Evolutionary conservation across 495 filamentous ascomycete species (phyloP).

Genomic region (Talaromyces wortmannii): DNA sequence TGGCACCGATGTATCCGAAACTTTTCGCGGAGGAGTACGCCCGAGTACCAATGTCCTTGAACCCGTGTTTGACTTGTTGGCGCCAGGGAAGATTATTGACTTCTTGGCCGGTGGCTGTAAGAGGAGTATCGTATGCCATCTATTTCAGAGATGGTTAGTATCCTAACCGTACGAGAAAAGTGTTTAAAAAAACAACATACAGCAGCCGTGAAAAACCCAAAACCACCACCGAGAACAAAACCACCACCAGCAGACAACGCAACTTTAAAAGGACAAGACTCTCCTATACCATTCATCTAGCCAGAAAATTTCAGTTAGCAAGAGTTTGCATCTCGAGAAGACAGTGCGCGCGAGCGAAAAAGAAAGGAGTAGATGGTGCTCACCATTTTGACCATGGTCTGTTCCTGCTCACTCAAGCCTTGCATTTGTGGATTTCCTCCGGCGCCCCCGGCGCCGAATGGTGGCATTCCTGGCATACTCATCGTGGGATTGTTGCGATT

Average conservation of each 20-base stretch:
- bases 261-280: slow-evolving; percentile 81
- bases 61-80: slow-evolving; percentile 74
- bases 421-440: slow-evolving; percentile 17
- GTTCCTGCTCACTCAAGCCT: slow-evolving; percentile 45
- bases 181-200: slow-evolving; percentile 38
- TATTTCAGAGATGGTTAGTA: slow-evolving; percentile 18
- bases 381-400: slow-evolving; percentile 47
- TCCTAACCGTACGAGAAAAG: too few relatives aligned
- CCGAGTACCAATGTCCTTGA: slow-evolving; percentile 88
- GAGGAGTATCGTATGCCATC: slow-evolving; percentile 89
- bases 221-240: slow-evolving; percentile 85
- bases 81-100: slow-evolving; percentile 68
- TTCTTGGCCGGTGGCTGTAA: slow-evolving; percentile 54
- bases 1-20: slow-evolving; percentile 84
- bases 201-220: slow-evolving; percentile 92
- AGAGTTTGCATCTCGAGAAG: not conserved
- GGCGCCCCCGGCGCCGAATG: slow-evolving; percentile 17
- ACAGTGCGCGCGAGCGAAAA: not conserved
- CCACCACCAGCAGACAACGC: slow-evolving; percentile 78
- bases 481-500: slow-evolving; percentile 14
- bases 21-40: slow-evolving; percentile 86
- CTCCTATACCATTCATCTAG: slow-evolving; percentile 77
- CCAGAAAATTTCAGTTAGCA: not conserved
- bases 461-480: slow-evolving; percentile 39
- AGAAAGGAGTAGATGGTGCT: slow-evolving; percentile 6